Evolutionary conservation across 257 asterid genomes (phyloP), one percentile per base, ranked within the genome.

Genomic region (Primulina eburnea): DNA sequence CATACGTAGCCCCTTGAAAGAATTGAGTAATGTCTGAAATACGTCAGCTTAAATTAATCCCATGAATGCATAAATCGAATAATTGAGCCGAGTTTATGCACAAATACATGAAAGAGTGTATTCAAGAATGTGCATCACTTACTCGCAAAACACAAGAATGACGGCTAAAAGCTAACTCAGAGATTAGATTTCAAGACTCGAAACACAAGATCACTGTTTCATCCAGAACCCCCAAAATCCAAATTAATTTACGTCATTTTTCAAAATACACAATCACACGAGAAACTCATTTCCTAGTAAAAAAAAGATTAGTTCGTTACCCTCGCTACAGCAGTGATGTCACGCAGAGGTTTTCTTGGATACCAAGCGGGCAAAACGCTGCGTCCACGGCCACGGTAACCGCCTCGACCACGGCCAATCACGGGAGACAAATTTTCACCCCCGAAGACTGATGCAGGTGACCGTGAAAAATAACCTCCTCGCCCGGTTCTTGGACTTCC

Each of bases 361-460:
- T 88, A 88, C 97, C 97, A 90, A 62, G 77, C 58, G 24, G 95
- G 95, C 74, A 90, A 77, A 21, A 76, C 72, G 65, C 69, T 72
- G 53, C 82, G 74, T 8, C 71, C 77, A 58, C 80, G 85, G 29
- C 84, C 86, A 60, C 80, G 75, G 20, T 11, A 43, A 43, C 50
- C 50, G 16, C 77, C 84, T 50, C 87, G 84, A 28, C 85, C 84
- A 53, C 83, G 80, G 73, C 77, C 75, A 18, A 71, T 58, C 30
- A 29, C 32, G 16, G 89, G 93, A 10, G 89, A 76, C 63, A 65
- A 21, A 64, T 82, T 85, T 63, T 85, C 86, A 40, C 72, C 80
- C 71, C 87, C 89, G 16, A 58, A 67, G 16, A 43, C 33, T 29
- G 58, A 68, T n/a, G 76, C 34, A 1, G 92, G 74, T 30, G 88